A percentile compares a stretch with the other conserved stretches of the same genome.
These are phyloP conservation scores for Curvularia sp. DNA, from an alignment of 2,329 filamentous ascomycete species.

Conservation along the genomic window DNA sequence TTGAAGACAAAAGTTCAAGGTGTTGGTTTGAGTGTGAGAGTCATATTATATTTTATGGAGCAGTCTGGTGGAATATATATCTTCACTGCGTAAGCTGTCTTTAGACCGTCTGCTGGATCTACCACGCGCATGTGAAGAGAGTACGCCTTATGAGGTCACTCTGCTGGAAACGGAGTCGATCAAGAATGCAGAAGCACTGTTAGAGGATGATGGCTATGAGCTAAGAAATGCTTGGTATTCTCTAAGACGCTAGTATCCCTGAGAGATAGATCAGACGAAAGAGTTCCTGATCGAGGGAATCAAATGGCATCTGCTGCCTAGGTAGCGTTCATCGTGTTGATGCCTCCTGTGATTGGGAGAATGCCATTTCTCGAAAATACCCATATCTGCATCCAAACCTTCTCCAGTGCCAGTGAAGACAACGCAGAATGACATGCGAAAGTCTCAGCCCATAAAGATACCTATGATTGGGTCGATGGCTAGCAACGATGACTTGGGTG, in stretches of 20 bases:
- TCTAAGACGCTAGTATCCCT: slow-evolving; percentile 13
- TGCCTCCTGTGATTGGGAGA: neutral
- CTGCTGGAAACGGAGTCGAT: slow-evolving; percentile 23
- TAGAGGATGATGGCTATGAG: slow-evolving; percentile 28
- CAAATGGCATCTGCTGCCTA: neutral
- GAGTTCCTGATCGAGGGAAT: neutral
- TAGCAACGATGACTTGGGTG: slow-evolving; percentile 20
- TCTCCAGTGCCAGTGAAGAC: neutral
- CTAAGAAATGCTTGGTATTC: slow-evolving; percentile 34
- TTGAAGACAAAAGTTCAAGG: too few species aligned
- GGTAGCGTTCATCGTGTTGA: neutral
- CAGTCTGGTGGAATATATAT: slow-evolving; percentile 2
- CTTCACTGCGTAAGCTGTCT: neutral
- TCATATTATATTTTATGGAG: too few species aligned
- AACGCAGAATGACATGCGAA: neutral
- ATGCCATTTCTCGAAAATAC: neutral
- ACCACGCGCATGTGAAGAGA: neutral
- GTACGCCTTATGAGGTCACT: slow-evolving; percentile 44
- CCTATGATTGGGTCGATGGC: slow-evolving; percentile 21
- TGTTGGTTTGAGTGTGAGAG: neutral
- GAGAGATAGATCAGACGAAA: slow-evolving; percentile 16
- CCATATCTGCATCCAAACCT: neutral
- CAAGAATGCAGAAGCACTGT: slow-evolving; percentile 16
- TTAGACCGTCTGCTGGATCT: neutral
- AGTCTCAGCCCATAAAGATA: neutral